A percentile compares a stretch with the other conserved stretches of the same genome.
phyloP scores from a whole-genome alignment of 1,284 basidiomycete genomes.

The Pseudozyma hubeiensis region DNA sequence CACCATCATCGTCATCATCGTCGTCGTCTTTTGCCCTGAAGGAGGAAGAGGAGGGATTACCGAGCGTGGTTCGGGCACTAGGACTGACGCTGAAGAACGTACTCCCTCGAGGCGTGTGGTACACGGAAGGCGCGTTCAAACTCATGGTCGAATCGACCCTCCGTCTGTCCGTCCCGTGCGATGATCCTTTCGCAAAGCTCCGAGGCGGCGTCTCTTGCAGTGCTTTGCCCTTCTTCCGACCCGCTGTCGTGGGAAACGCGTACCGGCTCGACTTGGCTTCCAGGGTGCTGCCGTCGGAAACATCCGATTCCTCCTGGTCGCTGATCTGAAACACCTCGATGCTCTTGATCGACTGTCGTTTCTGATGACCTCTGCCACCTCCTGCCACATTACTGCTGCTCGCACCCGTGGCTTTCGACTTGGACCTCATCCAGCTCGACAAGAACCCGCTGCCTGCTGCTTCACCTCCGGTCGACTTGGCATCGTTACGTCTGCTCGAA shows the following conservation, averaged over 20 bases:
- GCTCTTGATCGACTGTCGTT: constrained; percentile 43
- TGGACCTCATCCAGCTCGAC: constrained; percentile 20
- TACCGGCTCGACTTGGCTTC: neutral
- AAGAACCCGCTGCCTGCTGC: constrained; percentile 18
- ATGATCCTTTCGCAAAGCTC: neutral
- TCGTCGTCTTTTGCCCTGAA: neutral
- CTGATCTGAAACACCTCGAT: constrained; percentile 47
- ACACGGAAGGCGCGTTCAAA: constrained; percentile 43
- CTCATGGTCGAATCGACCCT: constrained; percentile 41
- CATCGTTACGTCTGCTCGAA: neutral
- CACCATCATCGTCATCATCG: neutral
- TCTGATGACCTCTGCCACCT: constrained; percentile 16
- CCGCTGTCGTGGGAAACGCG: constrained; percentile 7
- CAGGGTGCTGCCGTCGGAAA: neutral
- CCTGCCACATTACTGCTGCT: neutral
- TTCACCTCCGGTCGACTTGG: neutral
- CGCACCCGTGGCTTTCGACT: constrained; percentile 9
- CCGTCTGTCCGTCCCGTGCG: constrained; percentile 9
- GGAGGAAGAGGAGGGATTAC: neutral
- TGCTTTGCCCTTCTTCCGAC: neutral
- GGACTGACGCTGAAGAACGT: constrained; percentile 47
- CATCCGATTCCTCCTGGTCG: constrained; percentile 17
- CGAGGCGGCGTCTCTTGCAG: constrained; percentile 2
- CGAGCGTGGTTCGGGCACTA: constrained; percentile 16
- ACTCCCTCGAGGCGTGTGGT: constrained; percentile 58